Evolutionary conservation across 805 yeast genomes (phyloP), one percentile per base, ranked within the genome.

Genomic region (Priceomyces haplophilus): DNA sequence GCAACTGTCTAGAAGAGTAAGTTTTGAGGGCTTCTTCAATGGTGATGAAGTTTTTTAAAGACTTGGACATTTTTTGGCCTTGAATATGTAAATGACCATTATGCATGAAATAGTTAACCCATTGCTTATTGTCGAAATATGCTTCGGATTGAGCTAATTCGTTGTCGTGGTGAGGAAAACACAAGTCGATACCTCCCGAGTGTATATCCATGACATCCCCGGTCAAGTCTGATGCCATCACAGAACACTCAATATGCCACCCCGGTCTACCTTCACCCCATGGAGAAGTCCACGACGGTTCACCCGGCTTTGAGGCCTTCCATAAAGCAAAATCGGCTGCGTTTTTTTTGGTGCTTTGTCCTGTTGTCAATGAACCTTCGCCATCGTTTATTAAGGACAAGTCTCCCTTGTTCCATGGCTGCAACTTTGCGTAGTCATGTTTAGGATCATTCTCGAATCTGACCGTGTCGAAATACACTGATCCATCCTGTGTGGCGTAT

Each of bases 221-320:
- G 30, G 86, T 75, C 37, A 90, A 76, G 52, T 89, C 95, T 40
- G 89, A 78, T 1, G 98, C 98, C 99, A 93, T 93, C 16, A 93
- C 99, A 7, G 97, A 89, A 76, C 99, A 93, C 68, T 93, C 99
- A 62, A 93, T 93, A 63, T 93, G 99, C 99, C 99, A 93, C 3
- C 99, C 99, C 11, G 99, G 99, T 63, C 99, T 83, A 41, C 99
- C 99, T 45, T 73, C 73, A 19, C 99, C 99, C 98, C 98, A 93
- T 20, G 91, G 90, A 2, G 97, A 88, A 4, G 75, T 78, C 98
- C 98, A 93, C 37, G 81, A 78, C 18, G 99, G 99, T 68, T 93
- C 99, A 54, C 99, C 99, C 6, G 96, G 91, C 61, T 93, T 93
- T 6, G 96, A 85, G 0, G 90, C 80, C 62, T 93, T 93, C 99